Conservation (phyloP, 371 early-diverging fungal species). For the Neoconidiobolus thromboides region DNA sequence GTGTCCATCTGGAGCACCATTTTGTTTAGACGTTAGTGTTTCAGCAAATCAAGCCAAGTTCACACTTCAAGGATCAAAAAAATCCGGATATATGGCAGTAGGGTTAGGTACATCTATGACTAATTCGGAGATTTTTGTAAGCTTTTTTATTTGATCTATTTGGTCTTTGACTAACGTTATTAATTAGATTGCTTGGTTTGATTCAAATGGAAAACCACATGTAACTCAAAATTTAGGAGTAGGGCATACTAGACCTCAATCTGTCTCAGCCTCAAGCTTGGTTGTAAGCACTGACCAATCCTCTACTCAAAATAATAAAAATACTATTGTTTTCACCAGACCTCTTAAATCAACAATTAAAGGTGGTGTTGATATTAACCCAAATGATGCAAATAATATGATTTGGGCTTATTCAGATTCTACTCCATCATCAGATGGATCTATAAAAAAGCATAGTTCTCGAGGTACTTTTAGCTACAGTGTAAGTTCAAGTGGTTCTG, state of each 20-base stretch:
- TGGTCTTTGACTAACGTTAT: neutral
- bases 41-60: neutral
- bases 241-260: conserved; percentile 1
- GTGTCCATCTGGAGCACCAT: neutral
- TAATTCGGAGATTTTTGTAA: neutral
- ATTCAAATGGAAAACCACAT: neutral
- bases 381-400: neutral
- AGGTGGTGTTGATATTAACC: neutral
- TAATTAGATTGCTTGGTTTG: conserved; percentile 1
- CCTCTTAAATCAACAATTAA: neutral
- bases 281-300: neutral
- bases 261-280: neutral
- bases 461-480: neutral
- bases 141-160: neutral
- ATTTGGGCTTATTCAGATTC: neutral
- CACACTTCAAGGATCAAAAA: neutral
- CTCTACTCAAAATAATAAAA: no score
- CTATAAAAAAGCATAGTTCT: neutral
- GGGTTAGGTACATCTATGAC: neutral
- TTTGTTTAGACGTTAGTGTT: neutral
- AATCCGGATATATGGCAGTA: neutral
- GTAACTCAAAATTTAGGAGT: neutral
- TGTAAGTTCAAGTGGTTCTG: neutral
- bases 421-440: neutral
- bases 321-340: neutral